These are phyloP conservation scores for Alternaria alternata DNA, from an alignment of 2,329 filamentous ascomycete genomes.

Conservation along the genomic window DNA sequence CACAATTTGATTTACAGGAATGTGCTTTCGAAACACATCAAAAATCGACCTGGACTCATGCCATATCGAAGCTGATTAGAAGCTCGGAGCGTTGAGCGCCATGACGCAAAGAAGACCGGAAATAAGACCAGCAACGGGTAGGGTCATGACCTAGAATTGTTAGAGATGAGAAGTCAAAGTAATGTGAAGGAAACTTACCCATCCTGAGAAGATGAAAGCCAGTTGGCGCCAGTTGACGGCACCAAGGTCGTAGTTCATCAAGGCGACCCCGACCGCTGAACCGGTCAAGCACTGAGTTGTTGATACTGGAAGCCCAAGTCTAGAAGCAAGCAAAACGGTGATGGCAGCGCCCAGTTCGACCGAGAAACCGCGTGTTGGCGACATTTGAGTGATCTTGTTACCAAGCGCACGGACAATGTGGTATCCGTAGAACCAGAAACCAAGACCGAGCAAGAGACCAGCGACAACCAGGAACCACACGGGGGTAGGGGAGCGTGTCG, in stretches of 20 bases:
- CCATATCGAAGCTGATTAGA: constrained; percentile 13
- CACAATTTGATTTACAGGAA: background rate
- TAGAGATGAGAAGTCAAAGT: background rate
- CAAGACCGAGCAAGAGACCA: constrained; percentile 62
- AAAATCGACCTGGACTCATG: background rate
- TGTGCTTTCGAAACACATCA: background rate
- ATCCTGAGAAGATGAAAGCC: constrained; percentile 47
- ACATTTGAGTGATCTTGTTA: constrained; percentile 68
- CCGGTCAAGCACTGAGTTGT: constrained; percentile 65
- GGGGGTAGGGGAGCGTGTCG: constrained; percentile 61
- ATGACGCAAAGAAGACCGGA: constrained; percentile 52
- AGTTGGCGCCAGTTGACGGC: constrained; percentile 56
- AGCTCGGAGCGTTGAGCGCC: constrained; percentile 55
- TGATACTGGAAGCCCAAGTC: constrained; percentile 68
- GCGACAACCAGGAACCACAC: constrained; percentile 68
- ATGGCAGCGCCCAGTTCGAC: constrained; percentile 58
- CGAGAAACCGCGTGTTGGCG: constrained; percentile 61
- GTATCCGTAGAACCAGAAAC: constrained; percentile 69
- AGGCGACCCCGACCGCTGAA: constrained; percentile 32
- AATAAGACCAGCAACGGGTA: constrained; percentile 53
- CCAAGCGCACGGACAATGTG: constrained; percentile 70
- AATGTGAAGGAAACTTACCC: background rate
- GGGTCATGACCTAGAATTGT: constrained; percentile 52
- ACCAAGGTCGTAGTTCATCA: constrained; percentile 44
- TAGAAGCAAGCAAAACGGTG: constrained; percentile 70